A percentile compares a stretch with the other conserved stretches of the same genome.
phyloP scores from a whole-genome alignment of 176 grass and related monocot species.

The Hsuehochloa calcarea region DNA sequence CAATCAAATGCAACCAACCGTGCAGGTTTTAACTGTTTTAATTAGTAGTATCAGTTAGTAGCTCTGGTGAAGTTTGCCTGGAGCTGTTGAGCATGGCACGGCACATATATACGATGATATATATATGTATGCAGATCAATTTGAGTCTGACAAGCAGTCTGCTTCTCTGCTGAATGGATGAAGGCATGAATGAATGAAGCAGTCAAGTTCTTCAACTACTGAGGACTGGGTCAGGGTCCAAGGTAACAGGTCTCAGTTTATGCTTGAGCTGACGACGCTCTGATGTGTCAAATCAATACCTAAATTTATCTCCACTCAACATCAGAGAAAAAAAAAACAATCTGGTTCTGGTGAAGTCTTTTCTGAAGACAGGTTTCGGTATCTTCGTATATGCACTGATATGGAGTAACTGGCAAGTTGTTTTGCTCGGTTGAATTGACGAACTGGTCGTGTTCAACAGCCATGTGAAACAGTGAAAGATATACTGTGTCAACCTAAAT shows the following conservation, averaged over 20 bases:
- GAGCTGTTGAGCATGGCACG: constrained; percentile 28
- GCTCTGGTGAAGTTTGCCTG: constrained; percentile 35
- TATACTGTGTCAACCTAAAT: background rate
- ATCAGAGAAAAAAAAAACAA: background rate
- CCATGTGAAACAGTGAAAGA: background rate
- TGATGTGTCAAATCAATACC: background rate
- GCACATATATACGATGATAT: background rate
- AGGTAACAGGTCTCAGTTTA: background rate
- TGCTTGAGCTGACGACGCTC: background rate
- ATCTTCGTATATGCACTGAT: background rate
- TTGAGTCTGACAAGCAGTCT: background rate
- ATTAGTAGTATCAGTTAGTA: background rate
- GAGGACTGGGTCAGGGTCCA: constrained; percentile 17
- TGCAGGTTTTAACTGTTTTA: background rate
- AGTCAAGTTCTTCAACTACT: constrained; percentile 4
- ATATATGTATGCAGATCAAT: background rate
- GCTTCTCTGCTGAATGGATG: background rate
- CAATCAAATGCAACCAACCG: background rate
- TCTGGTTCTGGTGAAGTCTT: background rate
- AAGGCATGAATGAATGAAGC: constrained; percentile 5
- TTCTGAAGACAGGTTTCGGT: background rate
- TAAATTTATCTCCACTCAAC: background rate
- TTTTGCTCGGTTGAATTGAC: background rate
- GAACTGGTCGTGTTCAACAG: background rate
- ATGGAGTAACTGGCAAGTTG: background rate